Conservation (phyloP, 2,329 filamentous ascomycete genomes). For the Amylocarpus encephaloides region DNA sequence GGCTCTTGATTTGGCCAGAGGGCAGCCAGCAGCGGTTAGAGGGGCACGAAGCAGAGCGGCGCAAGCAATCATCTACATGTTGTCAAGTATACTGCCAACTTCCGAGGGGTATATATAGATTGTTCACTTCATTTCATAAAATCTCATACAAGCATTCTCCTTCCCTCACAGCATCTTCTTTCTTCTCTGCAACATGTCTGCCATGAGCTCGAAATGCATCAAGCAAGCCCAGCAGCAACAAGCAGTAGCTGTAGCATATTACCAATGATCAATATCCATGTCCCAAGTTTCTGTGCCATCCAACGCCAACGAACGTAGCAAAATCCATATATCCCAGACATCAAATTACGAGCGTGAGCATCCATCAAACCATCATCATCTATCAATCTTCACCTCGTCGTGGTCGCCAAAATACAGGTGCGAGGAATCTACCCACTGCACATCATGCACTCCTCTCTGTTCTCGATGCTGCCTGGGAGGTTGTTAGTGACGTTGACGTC, state of each 20-base stretch:
- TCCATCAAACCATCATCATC: conserved; percentile 20
- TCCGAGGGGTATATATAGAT: too few relatives aligned
- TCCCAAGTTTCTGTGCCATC: neutral
- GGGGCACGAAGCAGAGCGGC: too few relatives aligned
- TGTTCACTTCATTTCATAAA: too few relatives aligned
- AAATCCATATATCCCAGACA: neutral
- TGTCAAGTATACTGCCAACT: too few relatives aligned
- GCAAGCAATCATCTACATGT: too few relatives aligned
- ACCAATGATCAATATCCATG: neutral
- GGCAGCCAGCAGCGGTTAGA: too few relatives aligned
- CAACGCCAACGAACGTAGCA: neutral
- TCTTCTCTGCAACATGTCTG: neutral
- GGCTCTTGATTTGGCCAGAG: too few relatives aligned
- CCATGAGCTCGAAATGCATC: neutral
- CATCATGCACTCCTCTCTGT: conserved; percentile 92
- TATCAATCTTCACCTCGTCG: neutral
- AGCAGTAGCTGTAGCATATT: neutral
- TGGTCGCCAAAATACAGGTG: neutral
- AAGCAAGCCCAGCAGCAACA: neutral
- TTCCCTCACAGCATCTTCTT: too few relatives aligned
- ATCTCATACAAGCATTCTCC: too few relatives aligned
- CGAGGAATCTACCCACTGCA: conserved; percentile 69
- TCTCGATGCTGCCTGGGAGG: conserved; percentile 78
- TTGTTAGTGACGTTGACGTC: conserved; percentile 29
- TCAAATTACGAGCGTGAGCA: conserved; percentile 23